phyloP scores from a whole-genome alignment of 108 stramenopile genomes.

The Aurantiochytrium sp. region DNA sequence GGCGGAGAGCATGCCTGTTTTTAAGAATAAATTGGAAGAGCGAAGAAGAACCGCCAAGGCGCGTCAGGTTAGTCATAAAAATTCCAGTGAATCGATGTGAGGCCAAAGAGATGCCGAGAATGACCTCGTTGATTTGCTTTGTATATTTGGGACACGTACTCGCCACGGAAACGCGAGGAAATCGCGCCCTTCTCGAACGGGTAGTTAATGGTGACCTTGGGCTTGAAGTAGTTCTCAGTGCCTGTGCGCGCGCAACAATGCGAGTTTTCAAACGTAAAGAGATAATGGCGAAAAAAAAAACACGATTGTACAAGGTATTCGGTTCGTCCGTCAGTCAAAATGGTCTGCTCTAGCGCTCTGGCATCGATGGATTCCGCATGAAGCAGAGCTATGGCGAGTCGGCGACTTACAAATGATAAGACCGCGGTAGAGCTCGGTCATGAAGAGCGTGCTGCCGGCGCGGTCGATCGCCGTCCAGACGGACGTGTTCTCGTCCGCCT shows the following conservation, averaged over 20 bases:
- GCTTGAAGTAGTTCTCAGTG: conserved; percentile 28
- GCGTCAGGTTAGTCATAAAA: too few relatives aligned
- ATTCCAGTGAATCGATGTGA: too few relatives aligned
- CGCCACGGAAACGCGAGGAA: conserved; percentile 94
- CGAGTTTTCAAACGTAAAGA: background rate
- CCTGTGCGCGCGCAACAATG: background rate
- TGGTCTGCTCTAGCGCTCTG: too few relatives aligned
- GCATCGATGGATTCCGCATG: too few relatives aligned
- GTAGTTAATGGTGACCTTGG: conserved; percentile 95
- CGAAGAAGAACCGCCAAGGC: too few relatives aligned
- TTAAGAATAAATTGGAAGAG: too few relatives aligned
- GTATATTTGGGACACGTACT: conserved; percentile 25
- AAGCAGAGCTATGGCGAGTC: background rate
- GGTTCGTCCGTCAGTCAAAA: too few relatives aligned
- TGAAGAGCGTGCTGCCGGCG: background rate
- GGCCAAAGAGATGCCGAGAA: too few relatives aligned
- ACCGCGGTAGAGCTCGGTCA: conserved; percentile 10
- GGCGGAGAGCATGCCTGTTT: conserved; percentile 71
- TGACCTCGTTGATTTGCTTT: too few relatives aligned
- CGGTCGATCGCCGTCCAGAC: background rate
- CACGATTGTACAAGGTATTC: too few relatives aligned
- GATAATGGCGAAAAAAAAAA: too few relatives aligned
- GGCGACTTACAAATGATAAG: background rate
- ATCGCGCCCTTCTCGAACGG: conserved; percentile 93
- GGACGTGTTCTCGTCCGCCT: background rate